Conservation (phyloP, 768 basidiomycete genomes). For the Glaciozyma martinii region DNA sequence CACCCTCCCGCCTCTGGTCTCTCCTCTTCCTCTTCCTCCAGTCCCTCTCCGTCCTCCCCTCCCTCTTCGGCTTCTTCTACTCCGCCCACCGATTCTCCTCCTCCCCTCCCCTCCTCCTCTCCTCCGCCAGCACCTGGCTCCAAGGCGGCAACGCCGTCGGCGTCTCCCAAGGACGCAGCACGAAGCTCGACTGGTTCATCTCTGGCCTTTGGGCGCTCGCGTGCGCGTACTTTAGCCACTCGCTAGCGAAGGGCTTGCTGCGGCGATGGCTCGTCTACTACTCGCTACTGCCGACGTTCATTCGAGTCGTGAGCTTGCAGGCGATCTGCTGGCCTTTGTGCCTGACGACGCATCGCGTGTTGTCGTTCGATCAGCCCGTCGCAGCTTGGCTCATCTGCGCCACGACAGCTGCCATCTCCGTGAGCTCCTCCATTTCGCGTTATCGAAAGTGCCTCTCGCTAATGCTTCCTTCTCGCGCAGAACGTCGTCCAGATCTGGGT, state of each 20-base stretch:
- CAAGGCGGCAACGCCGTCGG: background rate
- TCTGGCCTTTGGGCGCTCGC: constrained; percentile 27
- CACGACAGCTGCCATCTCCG: constrained; percentile 65
- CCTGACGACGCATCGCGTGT: constrained; percentile 65
- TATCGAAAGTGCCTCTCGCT: background rate
- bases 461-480: constrained; percentile 38
- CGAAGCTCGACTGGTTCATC: constrained; percentile 30
- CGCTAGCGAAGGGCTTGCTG: constrained; percentile 77
- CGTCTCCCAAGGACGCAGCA: constrained; percentile 15
- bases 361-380: constrained; percentile 68
- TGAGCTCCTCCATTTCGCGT: constrained; percentile 10
- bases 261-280: constrained; percentile 88
- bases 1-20: constrained; percentile 9
- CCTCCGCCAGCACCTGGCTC: constrained; percentile 10
- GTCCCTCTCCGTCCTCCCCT: constrained; percentile 25
- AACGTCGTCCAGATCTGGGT: constrained; percentile 90
- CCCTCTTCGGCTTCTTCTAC: constrained; percentile 31
- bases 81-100: constrained; percentile 25
- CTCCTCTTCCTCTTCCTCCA: constrained; percentile 26
- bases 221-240: constrained; percentile 71
- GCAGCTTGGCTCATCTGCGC: constrained; percentile 83
- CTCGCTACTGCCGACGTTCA: constrained; percentile 72
- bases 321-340: constrained; percentile 96
- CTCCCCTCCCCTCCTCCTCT: constrained; percentile 2
- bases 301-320: constrained; percentile 83